Conservation (phyloP, 768 basidiomycete genomes). For the Piloderma croceum region DNA sequence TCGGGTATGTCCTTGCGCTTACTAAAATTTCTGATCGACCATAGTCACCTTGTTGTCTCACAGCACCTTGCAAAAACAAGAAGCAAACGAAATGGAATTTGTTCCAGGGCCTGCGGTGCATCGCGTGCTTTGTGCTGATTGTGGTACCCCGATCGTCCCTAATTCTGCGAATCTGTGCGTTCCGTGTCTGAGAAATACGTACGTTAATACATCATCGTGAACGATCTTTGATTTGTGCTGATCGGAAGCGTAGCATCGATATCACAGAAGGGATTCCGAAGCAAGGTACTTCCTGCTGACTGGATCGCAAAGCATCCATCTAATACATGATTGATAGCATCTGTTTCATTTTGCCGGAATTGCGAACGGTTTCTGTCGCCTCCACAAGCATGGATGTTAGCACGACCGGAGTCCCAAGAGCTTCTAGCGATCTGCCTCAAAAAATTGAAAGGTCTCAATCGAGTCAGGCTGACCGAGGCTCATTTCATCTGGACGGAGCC, state of each 20-base stretch:
- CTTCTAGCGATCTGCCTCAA: slow-evolving; percentile 91
- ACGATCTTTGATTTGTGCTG: neutral
- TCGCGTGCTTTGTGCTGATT: slow-evolving; percentile 85
- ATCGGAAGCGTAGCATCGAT: slow-evolving; percentile 57
- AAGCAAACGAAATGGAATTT: slow-evolving; percentile 60
- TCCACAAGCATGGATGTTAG: slow-evolving; percentile 79
- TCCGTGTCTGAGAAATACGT: slow-evolving; percentile 83
- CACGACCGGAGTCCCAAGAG: slow-evolving; percentile 87
- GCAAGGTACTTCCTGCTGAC: slow-evolving; percentile 57
- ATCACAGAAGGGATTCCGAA: slow-evolving; percentile 98
- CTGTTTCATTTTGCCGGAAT: slow-evolving; percentile 89
- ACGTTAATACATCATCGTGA: slow-evolving; percentile 22
- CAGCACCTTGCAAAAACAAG: too few relatives aligned
- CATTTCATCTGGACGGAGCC: slow-evolving; percentile 99
- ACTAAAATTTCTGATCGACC: too few relatives aligned
- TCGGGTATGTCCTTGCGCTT: too few relatives aligned
- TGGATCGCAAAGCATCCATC: too few relatives aligned
- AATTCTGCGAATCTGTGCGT: slow-evolving; percentile 93
- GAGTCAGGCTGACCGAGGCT: slow-evolving; percentile 95
- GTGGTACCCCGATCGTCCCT: slow-evolving; percentile 83
- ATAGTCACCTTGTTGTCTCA: too few relatives aligned
- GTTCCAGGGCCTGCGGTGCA: slow-evolving; percentile 68
- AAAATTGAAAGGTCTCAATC: slow-evolving; percentile 89
- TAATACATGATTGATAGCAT: slow-evolving; percentile 35
- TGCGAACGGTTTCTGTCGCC: slow-evolving; percentile 95